Conservation (phyloP, 2,329 filamentous ascomycete genomes). For the Paraphaeosphaeria sporulosa region DNA sequence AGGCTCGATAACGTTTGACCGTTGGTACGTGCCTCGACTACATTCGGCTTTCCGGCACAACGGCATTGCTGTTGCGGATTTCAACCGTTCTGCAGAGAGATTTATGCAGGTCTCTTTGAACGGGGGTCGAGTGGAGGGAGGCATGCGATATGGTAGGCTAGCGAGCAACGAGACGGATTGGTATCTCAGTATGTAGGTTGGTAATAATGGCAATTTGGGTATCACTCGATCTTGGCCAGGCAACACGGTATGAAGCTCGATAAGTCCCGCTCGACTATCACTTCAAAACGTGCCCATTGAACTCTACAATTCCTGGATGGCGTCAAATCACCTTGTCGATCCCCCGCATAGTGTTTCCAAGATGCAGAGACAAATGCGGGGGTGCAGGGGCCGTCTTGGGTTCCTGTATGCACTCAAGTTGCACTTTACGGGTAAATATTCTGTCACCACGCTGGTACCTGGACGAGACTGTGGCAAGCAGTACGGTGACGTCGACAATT, state of each 20-base stretch:
- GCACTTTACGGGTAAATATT: not conserved
- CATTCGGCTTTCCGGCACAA: not conserved
- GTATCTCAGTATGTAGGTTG: not conserved
- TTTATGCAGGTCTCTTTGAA: constrained; percentile 6
- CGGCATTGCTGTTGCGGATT: not conserved
- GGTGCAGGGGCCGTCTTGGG: not conserved
- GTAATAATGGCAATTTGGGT: constrained; percentile 4
- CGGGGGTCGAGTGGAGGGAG: not conserved
- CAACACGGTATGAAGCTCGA: not conserved
- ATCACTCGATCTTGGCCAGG: not conserved
- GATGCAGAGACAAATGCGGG: not conserved
- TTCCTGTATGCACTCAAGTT: not conserved
- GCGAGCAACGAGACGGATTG: not conserved
- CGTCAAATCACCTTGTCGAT: not conserved
- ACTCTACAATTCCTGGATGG: not conserved
- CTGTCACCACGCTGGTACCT: not conserved
- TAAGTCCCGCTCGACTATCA: too few species aligned
- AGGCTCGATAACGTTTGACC: not conserved
- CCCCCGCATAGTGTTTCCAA: not conserved
- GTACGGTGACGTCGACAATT: not conserved
- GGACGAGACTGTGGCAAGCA: not conserved
- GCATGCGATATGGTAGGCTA: not conserved
- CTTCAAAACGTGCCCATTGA: not conserved
- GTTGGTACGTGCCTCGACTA: not conserved
- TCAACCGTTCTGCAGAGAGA: constrained; percentile 2